These are phyloP conservation scores for Colletotrichum eleusines DNA, from an alignment of 2,329 filamentous ascomycete genomes.

Conservation along the genomic window DNA sequence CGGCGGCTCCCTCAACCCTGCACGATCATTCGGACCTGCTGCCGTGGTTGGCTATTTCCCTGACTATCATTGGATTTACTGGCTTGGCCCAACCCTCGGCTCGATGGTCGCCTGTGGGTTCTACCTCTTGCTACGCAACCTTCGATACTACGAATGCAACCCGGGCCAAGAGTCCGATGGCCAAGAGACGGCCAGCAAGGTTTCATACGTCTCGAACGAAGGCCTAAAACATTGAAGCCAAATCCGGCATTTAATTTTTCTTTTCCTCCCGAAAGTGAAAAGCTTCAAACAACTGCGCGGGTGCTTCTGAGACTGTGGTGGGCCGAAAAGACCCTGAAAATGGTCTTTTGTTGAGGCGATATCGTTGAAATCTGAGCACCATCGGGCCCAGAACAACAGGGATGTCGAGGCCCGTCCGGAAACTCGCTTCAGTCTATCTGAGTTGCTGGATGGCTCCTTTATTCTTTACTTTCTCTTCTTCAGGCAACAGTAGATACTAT, in stretches of 20 bases:
- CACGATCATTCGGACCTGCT: conserved; percentile 63
- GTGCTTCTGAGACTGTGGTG: neutral
- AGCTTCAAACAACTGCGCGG: no score
- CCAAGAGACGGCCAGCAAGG: neutral
- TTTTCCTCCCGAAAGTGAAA: no score
- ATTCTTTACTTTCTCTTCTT: no score
- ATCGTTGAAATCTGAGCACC: no score
- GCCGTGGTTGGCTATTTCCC: conserved; percentile 56
- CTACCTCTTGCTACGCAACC: conserved; percentile 63
- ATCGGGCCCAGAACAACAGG: no score
- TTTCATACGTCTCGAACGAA: neutral
- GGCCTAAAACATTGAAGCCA: neutral
- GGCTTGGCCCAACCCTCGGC: conserved; percentile 65
- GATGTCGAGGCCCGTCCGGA: no score
- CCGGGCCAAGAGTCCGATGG: conserved; percentile 59
- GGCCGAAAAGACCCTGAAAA: neutral
- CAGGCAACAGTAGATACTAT: no score
- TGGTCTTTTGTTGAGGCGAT: neutral
- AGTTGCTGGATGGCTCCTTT: no score
- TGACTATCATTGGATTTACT: conserved; percentile 67
- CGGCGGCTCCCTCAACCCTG: conserved; percentile 63
- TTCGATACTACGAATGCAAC: conserved; percentile 65
- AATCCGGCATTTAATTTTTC: neutral
- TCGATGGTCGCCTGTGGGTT: conserved; percentile 61
- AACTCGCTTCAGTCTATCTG: no score